These are phyloP conservation scores for Lepidium didymum DNA, from an alignment of 345 rosid genomes.

Conservation along the genomic window DNA sequence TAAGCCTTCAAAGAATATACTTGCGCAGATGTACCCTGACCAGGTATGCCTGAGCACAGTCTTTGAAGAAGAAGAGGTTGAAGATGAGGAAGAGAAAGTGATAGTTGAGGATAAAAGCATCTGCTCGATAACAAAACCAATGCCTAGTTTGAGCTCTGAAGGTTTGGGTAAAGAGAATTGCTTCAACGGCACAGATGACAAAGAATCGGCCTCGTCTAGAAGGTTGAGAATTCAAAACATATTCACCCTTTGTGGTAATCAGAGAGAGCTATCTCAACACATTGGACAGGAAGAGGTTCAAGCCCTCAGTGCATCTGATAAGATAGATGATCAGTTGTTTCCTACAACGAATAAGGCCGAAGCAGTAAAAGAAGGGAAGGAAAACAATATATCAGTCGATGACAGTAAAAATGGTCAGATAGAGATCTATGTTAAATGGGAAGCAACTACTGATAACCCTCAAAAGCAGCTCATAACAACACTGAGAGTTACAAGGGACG, in stretches of 20 bases:
- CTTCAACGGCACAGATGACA: slow-evolving; percentile 7
- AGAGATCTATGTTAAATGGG: slow-evolving; percentile 57
- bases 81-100: slow-evolving; percentile 75
- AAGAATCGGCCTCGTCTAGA: slow-evolving; percentile 56
- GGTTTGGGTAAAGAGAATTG: slow-evolving; percentile 18
- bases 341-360: slow-evolving; percentile 1
- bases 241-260: slow-evolving; percentile 90
- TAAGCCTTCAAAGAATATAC: slow-evolving; percentile 33
- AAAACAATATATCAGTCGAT: slow-evolving; percentile 38
- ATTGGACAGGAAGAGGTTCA: slow-evolving; percentile 39
- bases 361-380: slow-evolving; percentile 35
- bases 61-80: slow-evolving; percentile 80
- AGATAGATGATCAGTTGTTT: neutral
- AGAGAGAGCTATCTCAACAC: slow-evolving; percentile 78
- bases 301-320: neutral
- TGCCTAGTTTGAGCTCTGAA: slow-evolving; percentile 4
- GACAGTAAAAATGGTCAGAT: slow-evolving; percentile 33
- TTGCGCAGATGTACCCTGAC: slow-evolving; percentile 41
- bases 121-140: slow-evolving; percentile 27
- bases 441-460: slow-evolving; percentile 42
- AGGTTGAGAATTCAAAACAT: slow-evolving; percentile 68
- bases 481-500: slow-evolving; percentile 45
- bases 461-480: slow-evolving; percentile 49
- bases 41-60: slow-evolving; percentile 75
- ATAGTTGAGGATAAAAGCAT: slow-evolving; percentile 70